phyloP scores from a whole-genome alignment of 1,139 yeast genomes.

The Eremothecium coryli region DNA sequence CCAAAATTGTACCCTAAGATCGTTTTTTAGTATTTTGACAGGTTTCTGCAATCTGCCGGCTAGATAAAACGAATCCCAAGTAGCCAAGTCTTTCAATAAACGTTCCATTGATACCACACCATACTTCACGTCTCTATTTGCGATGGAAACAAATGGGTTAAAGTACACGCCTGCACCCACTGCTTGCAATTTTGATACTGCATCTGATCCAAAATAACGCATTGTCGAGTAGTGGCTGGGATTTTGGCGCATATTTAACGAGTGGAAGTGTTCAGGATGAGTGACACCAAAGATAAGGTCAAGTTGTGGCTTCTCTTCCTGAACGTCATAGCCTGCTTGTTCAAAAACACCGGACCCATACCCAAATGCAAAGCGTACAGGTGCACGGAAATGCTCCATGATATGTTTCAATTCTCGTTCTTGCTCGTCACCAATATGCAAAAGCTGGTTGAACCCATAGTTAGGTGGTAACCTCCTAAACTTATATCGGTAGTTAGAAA shows the following conservation, averaged over 20 bases:
- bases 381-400: constrained; percentile 53
- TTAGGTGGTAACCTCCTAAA: constrained; percentile 44
- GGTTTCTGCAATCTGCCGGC: constrained; percentile 97
- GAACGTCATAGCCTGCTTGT: constrained; percentile 49
- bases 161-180: constrained; percentile 90
- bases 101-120: constrained; percentile 67
- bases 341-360: constrained; percentile 93
- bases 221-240: constrained; percentile 71
- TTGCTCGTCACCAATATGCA: constrained; percentile 38
- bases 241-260: constrained; percentile 52
- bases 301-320: constrained; percentile 51
- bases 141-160: constrained; percentile 74
- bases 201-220: constrained; percentile 49
- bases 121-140: constrained; percentile 63
- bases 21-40: constrained; percentile 62
- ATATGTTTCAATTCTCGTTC: constrained; percentile 43
- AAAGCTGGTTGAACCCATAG: constrained; percentile 52
- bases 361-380: constrained; percentile 71
- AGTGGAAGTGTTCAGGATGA: constrained; percentile 67
- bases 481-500: constrained; percentile 34
- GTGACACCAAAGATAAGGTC: constrained; percentile 84
- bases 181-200: constrained; percentile 52
- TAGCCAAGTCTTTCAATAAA: constrained; percentile 56
- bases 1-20: constrained; percentile 50
- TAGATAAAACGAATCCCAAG: constrained; percentile 78